phyloP scores from a whole-genome alignment of 2,329 filamentous ascomycete species.

The Paramyrothecium sp. region DNA sequence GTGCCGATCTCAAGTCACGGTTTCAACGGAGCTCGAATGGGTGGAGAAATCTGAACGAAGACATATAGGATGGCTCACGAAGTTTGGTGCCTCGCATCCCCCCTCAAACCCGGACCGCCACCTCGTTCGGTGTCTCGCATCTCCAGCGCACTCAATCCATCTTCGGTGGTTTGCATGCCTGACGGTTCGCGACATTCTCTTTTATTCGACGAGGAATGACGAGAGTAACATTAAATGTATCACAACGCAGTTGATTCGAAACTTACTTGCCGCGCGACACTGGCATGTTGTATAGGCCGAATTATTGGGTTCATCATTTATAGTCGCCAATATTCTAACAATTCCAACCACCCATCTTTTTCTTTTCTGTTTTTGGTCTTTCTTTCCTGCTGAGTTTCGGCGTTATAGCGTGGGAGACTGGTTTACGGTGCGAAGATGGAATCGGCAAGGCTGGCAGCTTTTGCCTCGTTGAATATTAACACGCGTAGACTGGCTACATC shows the following conservation, averaged over 20 bases:
- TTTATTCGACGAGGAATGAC: too few species aligned
- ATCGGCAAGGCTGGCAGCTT: background rate
- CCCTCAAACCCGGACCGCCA: too few species aligned
- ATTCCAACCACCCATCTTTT: too few species aligned
- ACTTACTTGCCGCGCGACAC: background rate
- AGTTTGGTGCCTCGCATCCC: background rate
- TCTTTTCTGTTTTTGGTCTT: background rate
- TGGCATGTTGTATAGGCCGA: background rate
- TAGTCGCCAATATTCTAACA: background rate
- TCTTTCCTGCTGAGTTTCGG: background rate
- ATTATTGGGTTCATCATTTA: background rate
- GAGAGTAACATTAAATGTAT: too few species aligned
- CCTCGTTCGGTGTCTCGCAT: too few species aligned
- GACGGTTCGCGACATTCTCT: too few species aligned
- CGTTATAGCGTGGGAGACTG: background rate
- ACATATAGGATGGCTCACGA: conserved; percentile 4
- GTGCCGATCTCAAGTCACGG: conserved; percentile 17
- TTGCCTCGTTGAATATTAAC: background rate
- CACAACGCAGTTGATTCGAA: background rate
- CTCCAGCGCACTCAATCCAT: too few species aligned
- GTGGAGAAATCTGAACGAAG: conserved; percentile 16
- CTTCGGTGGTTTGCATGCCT: too few species aligned
- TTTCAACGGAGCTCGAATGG: conserved; percentile 15
- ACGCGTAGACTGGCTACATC: background rate
- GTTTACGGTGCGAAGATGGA: background rate